A percentile compares a stretch with the other conserved stretches of the same genome.
phyloP scores from a whole-genome alignment of 164 flowering plant genomes.

The Nymphaea thermarum region DNA sequence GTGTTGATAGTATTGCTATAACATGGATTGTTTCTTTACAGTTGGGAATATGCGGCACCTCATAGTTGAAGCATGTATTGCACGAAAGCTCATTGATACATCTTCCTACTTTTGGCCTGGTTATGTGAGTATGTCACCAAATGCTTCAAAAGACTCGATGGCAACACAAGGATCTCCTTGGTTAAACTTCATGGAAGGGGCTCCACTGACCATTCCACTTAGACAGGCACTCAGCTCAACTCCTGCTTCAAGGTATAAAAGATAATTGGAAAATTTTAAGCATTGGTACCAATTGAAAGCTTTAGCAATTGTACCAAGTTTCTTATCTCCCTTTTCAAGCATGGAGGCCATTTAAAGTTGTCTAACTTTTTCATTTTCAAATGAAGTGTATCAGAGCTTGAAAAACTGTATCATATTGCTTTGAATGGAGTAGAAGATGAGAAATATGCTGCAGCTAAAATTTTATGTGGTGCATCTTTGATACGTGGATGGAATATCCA shows the following conservation, averaged over 20 bases:
- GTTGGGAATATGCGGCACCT: conserved; percentile 87
- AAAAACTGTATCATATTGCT: conserved; percentile 56
- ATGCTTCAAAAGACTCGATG: conserved; percentile 25
- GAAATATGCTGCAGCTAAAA: conserved; percentile 47
- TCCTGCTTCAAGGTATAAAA: conserved; percentile 81
- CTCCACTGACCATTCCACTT: conserved; percentile 40
- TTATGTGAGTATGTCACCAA: conserved; percentile 41
- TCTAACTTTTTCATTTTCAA: too few species aligned
- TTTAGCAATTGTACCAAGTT: too few species aligned
- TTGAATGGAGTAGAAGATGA: conserved; percentile 57
- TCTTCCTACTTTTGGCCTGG: conserved; percentile 86
- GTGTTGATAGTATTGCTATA: too few species aligned
- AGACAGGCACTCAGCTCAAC: conserved; percentile 39
- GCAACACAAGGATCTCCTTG: conserved; percentile 56
- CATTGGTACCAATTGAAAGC: background rate
- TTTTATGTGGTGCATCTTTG: conserved; percentile 68
- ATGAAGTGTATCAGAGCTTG: conserved; percentile 49
- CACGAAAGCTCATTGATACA: conserved; percentile 68
- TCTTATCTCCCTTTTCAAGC: too few species aligned
- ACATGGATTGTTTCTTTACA: conserved; percentile 11
- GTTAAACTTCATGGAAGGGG: conserved; percentile 77
- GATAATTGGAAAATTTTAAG: background rate
- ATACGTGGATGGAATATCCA: conserved; percentile 67
- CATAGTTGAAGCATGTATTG: conserved; percentile 94
- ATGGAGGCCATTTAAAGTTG: too few species aligned